Evolutionary conservation across 257 asterid genomes (phyloP), one percentile per base, ranked within the genome.

Genomic region (Solanum stenotomum): DNA sequence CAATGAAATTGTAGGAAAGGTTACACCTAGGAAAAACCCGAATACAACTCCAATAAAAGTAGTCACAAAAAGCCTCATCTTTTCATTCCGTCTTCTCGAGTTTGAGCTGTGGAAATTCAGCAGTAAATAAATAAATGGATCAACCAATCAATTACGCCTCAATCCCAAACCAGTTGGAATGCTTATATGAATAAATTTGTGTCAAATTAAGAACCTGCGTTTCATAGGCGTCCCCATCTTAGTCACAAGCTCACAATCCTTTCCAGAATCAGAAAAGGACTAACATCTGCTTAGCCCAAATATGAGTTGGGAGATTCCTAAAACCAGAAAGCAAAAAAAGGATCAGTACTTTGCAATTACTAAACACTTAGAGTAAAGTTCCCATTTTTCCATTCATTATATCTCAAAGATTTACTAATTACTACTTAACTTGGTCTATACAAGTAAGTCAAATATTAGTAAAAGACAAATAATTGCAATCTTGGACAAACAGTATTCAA

Each of bases 21-120:
- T 93, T 93, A 92, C 97, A 42, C 98, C 99, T 87, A 97, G 86
- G 89, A 93, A 94, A 93, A 95, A 97, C 83, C 98, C 99, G 78
- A 94, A 88, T 61, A 96, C 92, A 83, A 94, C 88, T 81, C 98
- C 99, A 87, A 94, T 94, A 27, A 93, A 90, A 82, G 98, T 94
- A 20, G 98, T 95, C 34, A 94, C 89, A 31, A 95, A 86, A 16
- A 96, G 93, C 95, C 95, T 93, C 99, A 96, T 95, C 7, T 93
- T 92, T 87, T 93, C 98, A 79, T 94, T 94, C 65, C 98, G 91
- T 90, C 95, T 93, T 89, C 98, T 92, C 35, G 71, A 34, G 76
- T 90, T 93, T 89, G 91, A 88, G 89, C 93, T 91, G 92, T 93
- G 90, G 84, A 76, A 85, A 87, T 78, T 78, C 76, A 88, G 82